Conservation (phyloP, 2,329 filamentous ascomycete genomes). For the Phaeosphaeria sp. region DNA sequence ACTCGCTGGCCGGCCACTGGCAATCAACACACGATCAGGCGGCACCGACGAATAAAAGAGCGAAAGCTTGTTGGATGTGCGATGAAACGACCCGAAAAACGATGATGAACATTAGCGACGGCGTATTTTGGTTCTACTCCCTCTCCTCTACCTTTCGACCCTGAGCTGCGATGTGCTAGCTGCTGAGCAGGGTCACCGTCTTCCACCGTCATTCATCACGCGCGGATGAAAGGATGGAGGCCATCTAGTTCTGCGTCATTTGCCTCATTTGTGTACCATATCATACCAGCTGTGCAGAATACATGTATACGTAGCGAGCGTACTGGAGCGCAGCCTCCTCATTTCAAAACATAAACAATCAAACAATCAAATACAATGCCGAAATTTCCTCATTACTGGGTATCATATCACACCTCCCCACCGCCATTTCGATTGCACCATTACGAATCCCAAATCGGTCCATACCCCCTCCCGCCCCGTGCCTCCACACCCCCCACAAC, state of each 20-base stretch:
- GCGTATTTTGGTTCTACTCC: neutral
- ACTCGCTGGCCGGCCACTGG: constrained; percentile 30
- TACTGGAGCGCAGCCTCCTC: neutral
- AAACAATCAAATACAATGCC: neutral
- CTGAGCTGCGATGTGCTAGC: neutral
- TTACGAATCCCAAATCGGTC: constrained; percentile 75
- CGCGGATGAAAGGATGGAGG: neutral
- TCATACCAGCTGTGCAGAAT: neutral
- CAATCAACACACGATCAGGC: constrained; percentile 15
- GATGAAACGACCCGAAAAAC: neutral
- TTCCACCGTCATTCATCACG: neutral
- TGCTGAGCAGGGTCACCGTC: neutral
- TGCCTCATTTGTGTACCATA: neutral
- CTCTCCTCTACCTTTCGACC: neutral
- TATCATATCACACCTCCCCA: constrained; percentile 1
- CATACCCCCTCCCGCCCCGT: constrained; percentile 70
- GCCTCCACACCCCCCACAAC: constrained; percentile 73
- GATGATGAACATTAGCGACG: constrained; percentile 1
- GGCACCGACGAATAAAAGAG: constrained; percentile 28
- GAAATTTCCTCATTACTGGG: neutral
- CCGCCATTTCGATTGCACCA: neutral
- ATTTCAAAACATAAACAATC: neutral
- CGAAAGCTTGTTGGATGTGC: neutral
- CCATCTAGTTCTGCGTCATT: neutral
- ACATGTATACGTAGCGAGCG: neutral